Evolutionary conservation across 495 filamentous ascomycete genomes (phyloP).

Genomic region (Halenospora varia): DNA sequence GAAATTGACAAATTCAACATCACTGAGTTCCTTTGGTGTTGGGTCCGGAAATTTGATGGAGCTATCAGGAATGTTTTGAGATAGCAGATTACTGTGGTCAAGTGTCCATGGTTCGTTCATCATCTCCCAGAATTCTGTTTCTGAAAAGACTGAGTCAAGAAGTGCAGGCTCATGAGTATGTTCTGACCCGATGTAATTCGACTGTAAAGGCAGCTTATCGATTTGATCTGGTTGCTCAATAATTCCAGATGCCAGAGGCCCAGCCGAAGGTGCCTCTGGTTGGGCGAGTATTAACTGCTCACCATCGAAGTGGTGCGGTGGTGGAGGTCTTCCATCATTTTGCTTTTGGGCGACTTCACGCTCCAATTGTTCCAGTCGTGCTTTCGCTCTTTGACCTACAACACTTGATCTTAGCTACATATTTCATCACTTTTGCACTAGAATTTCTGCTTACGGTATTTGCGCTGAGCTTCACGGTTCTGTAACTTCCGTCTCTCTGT

Average conservation of each 20-base stretch:
- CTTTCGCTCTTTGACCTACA: slow-evolving; percentile 3
- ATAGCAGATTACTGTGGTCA: background rate
- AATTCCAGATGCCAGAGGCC: background rate
- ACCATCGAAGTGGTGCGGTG: no score
- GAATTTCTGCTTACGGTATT: slow-evolving; percentile 27
- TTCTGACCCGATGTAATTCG: background rate
- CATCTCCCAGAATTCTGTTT: background rate
- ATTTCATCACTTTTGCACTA: background rate
- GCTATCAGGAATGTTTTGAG: background rate
- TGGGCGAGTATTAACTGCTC: no score
- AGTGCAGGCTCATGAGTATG: background rate
- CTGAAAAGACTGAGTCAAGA: background rate
- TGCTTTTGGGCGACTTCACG: background rate
- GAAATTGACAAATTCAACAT: background rate
- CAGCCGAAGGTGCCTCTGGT: background rate
- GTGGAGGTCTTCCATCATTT: background rate
- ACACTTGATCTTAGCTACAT: background rate
- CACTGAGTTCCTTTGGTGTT: background rate
- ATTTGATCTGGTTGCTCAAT: background rate
- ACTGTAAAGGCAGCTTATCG: background rate
- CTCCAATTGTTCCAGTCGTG: background rate
- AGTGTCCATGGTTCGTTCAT: background rate
- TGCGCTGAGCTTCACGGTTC: slow-evolving; percentile 35
- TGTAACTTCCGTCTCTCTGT: slow-evolving; percentile 35
- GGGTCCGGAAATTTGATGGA: background rate